Conservation (phyloP, 2,329 filamentous ascomycete species). For the Talaromyces funiculosus region DNA sequence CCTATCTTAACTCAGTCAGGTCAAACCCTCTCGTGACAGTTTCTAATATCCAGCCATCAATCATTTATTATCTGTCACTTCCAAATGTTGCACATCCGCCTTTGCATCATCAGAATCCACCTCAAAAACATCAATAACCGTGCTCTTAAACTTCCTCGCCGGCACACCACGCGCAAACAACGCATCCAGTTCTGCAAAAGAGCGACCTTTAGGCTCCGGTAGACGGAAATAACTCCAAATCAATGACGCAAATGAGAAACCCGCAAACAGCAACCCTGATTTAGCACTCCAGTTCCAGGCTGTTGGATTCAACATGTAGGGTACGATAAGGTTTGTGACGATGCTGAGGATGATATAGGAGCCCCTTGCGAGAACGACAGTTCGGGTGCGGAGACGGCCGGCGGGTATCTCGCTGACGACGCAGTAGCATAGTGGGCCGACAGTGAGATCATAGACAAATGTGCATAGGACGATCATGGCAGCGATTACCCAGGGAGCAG, state of each 20-base stretch:
- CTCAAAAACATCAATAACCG: slow-evolving; percentile 51
- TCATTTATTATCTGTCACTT: not conserved
- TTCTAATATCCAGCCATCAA: not conserved
- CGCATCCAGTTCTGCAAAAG: slow-evolving; percentile 36
- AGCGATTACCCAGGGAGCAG: slow-evolving; percentile 32
- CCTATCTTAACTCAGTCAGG: not conserved
- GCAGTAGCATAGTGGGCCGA: slow-evolving; percentile 42
- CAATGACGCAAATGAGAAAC: slow-evolving; percentile 10
- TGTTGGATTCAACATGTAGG: slow-evolving; percentile 34
- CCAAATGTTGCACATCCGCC: not conserved
- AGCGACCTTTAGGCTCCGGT: slow-evolving; percentile 29
- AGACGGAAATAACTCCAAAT: slow-evolving; percentile 10
- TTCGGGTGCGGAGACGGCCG: slow-evolving; percentile 40
- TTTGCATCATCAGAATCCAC: not conserved
- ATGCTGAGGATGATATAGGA: slow-evolving; percentile 36
- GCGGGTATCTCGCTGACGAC: slow-evolving; percentile 44
- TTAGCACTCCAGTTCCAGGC: slow-evolving; percentile 23
- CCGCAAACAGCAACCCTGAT: slow-evolving; percentile 25
- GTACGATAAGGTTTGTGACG: slow-evolving; percentile 35
- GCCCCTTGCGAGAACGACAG: slow-evolving; percentile 38
- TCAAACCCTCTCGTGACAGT: not conserved
- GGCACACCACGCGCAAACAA: slow-evolving; percentile 61
- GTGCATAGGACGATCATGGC: slow-evolving; percentile 35
- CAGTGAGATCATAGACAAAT: slow-evolving; percentile 35
- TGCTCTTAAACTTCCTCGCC: slow-evolving; percentile 65